These are phyloP conservation scores for Botrytis fragariae DNA, from an alignment of 2,329 filamentous ascomycete genomes.

Conservation along the genomic window DNA sequence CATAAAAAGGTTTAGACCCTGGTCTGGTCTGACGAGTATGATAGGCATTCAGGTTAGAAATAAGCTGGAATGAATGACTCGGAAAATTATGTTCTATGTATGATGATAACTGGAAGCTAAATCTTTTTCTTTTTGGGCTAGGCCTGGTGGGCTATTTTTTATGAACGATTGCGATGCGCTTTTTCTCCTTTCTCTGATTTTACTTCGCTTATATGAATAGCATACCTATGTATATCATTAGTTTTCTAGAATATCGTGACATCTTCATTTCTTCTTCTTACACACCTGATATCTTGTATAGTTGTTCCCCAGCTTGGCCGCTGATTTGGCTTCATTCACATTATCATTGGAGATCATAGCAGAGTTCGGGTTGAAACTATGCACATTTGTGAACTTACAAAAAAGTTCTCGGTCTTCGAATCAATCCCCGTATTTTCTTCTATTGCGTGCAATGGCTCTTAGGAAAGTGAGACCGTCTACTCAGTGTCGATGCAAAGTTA, in stretches of 20 bases:
- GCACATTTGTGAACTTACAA: not conserved
- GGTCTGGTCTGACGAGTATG: slow-evolving; percentile 5
- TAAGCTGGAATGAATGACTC: not conserved
- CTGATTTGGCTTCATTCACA: not conserved
- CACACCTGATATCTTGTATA: not conserved
- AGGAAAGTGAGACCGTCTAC: not conserved
- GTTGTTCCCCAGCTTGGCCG: not conserved
- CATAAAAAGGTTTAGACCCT: slow-evolving; percentile 5
- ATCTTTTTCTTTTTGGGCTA: slow-evolving; percentile 15
- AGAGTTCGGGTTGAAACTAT: too few species aligned
- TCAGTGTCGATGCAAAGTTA: not conserved
- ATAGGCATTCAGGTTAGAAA: not conserved
- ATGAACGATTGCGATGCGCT: not conserved
- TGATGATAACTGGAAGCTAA: slow-evolving; percentile 12
- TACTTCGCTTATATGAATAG: not conserved
- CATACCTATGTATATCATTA: slow-evolving; percentile 3
- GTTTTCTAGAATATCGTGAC: not conserved
- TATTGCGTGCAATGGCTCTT: not conserved
- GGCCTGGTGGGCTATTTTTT: slow-evolving; percentile 6
- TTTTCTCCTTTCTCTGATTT: not conserved
- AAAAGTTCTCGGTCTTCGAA: not conserved
- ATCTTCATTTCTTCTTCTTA: not conserved
- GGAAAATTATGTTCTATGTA: slow-evolving; percentile 16
- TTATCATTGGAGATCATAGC: not conserved
- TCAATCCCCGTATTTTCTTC: not conserved